Evolutionary conservation across 2,329 filamentous ascomycete genomes (phyloP).

Genomic region (Fusarium brevicatenulatum): DNA sequence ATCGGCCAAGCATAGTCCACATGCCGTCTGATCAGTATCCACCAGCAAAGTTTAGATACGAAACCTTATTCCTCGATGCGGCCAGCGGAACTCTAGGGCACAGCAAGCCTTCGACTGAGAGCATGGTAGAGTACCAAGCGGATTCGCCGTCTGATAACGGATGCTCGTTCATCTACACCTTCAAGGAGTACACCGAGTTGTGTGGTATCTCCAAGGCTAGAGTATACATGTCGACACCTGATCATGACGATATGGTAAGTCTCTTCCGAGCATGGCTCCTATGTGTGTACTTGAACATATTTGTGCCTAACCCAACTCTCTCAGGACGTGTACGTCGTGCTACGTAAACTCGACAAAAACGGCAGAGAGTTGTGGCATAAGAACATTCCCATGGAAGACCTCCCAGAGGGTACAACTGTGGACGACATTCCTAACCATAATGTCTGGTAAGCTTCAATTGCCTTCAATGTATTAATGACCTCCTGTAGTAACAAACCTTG

Average conservation of each 20-base stretch:
- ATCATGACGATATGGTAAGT: background rate
- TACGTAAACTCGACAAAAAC: background rate
- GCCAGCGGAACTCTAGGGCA: background rate
- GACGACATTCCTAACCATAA: background rate
- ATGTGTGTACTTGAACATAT: background rate
- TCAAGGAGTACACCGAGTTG: background rate
- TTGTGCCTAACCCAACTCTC: background rate
- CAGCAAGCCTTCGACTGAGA: background rate
- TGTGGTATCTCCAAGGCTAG: background rate
- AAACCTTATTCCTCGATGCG: background rate
- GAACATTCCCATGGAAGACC: background rate
- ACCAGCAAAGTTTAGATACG: background rate
- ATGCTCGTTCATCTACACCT: background rate
- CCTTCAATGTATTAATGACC: background rate
- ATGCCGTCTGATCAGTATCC: background rate
- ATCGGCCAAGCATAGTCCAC: background rate
- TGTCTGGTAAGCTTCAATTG: background rate
- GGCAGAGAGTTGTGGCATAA: background rate
- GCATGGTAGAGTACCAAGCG: background rate
- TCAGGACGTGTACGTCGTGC: background rate
- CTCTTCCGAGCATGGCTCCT: background rate
- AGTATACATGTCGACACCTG: background rate
- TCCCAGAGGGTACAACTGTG: background rate
- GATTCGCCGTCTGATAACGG: background rate
- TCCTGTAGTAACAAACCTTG: background rate